phyloP scores from a whole-genome alignment of 225 moss, liverwort and hornwort species.

The Asterella californica region DNA sequence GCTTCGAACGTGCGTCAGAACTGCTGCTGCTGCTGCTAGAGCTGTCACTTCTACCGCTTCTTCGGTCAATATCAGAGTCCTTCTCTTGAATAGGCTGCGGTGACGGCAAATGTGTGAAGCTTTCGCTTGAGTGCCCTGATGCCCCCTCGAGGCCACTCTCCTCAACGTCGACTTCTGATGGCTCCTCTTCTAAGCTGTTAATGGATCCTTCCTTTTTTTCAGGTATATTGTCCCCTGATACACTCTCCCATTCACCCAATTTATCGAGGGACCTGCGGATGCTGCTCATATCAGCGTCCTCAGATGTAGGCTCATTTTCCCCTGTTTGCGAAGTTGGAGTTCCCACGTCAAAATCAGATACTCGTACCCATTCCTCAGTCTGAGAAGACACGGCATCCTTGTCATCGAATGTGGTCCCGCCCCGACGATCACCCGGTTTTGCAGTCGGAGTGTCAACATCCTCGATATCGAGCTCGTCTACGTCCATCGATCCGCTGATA shows the following conservation, averaged over 20 bases:
- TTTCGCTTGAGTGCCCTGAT: conserved; percentile 38
- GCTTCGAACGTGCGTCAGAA: conserved; percentile 15
- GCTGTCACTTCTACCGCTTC: conserved; percentile 4
- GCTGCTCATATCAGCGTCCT: conserved; percentile 18
- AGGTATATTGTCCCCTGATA: conserved; percentile 24
- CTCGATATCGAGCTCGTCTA: conserved; percentile 32
- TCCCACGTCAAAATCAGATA: conserved; percentile 43
- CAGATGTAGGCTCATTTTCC: conserved; percentile 26
- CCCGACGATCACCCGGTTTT: conserved; percentile 5
- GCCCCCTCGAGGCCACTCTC: conserved; percentile 20
- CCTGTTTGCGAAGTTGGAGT: conserved; percentile 40
- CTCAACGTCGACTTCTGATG: conserved; percentile 28
- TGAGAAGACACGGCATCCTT: conserved; percentile 38
- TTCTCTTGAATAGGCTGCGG: conserved; percentile 16
- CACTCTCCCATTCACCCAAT: conserved; percentile 45
- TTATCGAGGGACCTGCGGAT: conserved; percentile 35
- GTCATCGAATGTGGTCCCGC: conserved; percentile 21
- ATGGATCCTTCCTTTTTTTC: conserved; percentile 26
- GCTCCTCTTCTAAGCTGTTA: conserved; percentile 41
- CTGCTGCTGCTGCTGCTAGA: conserved; percentile 18
- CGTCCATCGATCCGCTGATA: conserved; percentile 32
- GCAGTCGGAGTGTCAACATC: conserved; percentile 28
- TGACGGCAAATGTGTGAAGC: conserved; percentile 30
- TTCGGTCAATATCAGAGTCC: conserved; percentile 28
- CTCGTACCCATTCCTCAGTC: conserved; percentile 46